phyloP scores from a whole-genome alignment of 2,329 filamentous ascomycete species.

The Juglanconis oblonga region DNA sequence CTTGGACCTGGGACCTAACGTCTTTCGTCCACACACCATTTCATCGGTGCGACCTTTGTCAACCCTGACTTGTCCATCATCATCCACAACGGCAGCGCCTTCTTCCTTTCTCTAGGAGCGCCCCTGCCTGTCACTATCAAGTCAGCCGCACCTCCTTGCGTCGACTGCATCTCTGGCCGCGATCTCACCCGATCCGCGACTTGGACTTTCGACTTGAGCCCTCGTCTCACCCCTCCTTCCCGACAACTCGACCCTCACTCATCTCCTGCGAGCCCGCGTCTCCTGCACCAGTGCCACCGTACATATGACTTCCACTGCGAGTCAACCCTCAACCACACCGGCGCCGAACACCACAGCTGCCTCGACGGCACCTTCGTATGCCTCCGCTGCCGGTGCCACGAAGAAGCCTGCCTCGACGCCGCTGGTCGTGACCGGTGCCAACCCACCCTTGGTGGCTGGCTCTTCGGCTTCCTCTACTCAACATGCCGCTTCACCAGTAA shows the following conservation, averaged over 20 bases:
- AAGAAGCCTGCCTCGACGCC: slow-evolving; percentile 62
- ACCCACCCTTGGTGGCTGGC: slow-evolving; percentile 54
- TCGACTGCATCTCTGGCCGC: background rate
- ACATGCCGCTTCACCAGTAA: slow-evolving; percentile 73
- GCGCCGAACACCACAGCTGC: slow-evolving; percentile 56
- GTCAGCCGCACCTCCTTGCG: background rate
- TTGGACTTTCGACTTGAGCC: background rate
- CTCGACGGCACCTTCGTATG: slow-evolving; percentile 59
- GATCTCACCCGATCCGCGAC: slow-evolving; percentile 8
- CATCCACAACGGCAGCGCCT: slow-evolving; percentile 2
- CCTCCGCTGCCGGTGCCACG: slow-evolving; percentile 61
- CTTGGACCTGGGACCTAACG: background rate
- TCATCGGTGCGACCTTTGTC: background rate
- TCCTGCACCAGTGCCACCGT: slow-evolving; percentile 23
- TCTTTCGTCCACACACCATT: background rate
- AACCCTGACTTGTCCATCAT: background rate
- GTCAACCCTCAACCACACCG: slow-evolving; percentile 51
- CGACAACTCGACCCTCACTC: background rate
- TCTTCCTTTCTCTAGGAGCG: background rate
- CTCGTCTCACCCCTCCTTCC: background rate
- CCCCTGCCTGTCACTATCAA: background rate
- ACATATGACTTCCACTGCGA: slow-evolving; percentile 62
- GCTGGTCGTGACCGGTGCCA: slow-evolving; percentile 58
- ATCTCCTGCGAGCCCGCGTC: slow-evolving; percentile 13
- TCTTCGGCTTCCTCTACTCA: slow-evolving; percentile 51